A percentile compares a stretch with the other conserved stretches of the same genome.
Evolutionary conservation across 257 asterid species (phyloP).

Genomic region (Rauvolfia tetraphylla): DNA sequence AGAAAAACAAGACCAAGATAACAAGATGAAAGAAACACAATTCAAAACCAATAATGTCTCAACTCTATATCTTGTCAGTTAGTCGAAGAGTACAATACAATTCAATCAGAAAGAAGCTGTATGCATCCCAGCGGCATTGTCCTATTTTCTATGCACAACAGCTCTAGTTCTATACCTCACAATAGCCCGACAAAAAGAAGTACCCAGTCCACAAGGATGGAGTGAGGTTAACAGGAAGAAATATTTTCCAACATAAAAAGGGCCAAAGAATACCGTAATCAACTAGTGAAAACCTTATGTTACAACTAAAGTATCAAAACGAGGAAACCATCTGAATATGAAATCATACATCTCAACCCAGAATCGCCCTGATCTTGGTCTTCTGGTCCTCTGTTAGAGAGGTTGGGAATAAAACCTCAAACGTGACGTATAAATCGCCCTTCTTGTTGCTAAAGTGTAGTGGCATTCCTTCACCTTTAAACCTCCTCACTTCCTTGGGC

Average conservation of each 20-base stretch:
- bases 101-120: neutral
- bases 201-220: neutral
- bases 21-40: neutral
- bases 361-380: slow-evolving; percentile 65
- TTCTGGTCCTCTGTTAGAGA: slow-evolving; percentile 75
- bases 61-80: neutral
- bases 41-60: neutral
- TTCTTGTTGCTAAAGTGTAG: slow-evolving; percentile 75
- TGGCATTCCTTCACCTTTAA: slow-evolving; percentile 94
- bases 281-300: slow-evolving; percentile 3
- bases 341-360: slow-evolving; percentile 27
- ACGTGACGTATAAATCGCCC: slow-evolving; percentile 73
- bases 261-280: slow-evolving; percentile 7
- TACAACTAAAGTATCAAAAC: slow-evolving; percentile 1
- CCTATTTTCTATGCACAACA: neutral
- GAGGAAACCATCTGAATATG: neutral
- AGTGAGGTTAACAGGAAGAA: neutral
- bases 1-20: too few relatives aligned
- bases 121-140: neutral
- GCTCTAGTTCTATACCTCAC: neutral
- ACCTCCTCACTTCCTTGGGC: slow-evolving; percentile 86
- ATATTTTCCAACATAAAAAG: slow-evolving; percentile 1
- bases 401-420: slow-evolving; percentile 85
- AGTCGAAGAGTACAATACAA: neutral
- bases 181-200: slow-evolving; percentile 9